phyloP scores from a whole-genome alignment of 805 yeast species.

The Dipodascopsis uninucleata region DNA sequence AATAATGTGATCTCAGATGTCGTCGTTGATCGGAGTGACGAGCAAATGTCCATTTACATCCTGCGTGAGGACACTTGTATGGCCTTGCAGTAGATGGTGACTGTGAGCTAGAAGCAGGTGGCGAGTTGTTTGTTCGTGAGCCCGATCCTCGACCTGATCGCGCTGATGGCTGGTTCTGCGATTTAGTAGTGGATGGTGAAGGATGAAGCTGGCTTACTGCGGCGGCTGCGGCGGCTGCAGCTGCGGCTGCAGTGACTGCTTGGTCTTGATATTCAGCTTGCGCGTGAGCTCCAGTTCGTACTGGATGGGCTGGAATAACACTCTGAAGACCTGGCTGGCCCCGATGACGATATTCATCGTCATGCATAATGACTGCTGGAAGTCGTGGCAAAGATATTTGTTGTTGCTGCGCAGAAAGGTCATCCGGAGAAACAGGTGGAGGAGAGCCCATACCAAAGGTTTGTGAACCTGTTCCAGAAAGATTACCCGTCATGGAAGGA shows the following conservation, averaged over 20 bases:
- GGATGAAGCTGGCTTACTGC: conserved; percentile 5
- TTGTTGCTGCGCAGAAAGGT: conserved; percentile 8
- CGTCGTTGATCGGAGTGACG: conserved; percentile 67
- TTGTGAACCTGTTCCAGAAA: background rate
- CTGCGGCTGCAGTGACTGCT: conserved; percentile 4
- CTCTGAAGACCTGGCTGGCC: conserved; percentile 6
- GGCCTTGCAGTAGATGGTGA: conserved; percentile 32
- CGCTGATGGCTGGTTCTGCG: conserved; percentile 7
- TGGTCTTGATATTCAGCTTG: conserved; percentile 12
- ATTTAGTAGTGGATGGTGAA: too few species aligned
- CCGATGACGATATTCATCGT: conserved; percentile 5
- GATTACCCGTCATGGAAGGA: background rate
- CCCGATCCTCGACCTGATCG: too few species aligned
- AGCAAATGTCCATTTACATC: conserved; percentile 67
- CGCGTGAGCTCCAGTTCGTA: conserved; percentile 22
- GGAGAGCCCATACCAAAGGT: background rate
- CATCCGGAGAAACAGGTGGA: background rate
- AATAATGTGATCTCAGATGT: conserved; percentile 61
- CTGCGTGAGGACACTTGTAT: conserved; percentile 38
- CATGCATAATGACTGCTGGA: conserved; percentile 6
- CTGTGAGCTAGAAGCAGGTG: conserved; percentile 23
- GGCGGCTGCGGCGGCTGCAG: conserved; percentile 9
- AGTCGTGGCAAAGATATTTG: too few species aligned
- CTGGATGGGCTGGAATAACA: conserved; percentile 23
- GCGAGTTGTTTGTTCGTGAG: conserved; percentile 9